Evolutionary conservation across 495 filamentous ascomycete species (phyloP), one percentile per base, ranked within the genome.

Genomic region (Apodospora peruviana): DNA sequence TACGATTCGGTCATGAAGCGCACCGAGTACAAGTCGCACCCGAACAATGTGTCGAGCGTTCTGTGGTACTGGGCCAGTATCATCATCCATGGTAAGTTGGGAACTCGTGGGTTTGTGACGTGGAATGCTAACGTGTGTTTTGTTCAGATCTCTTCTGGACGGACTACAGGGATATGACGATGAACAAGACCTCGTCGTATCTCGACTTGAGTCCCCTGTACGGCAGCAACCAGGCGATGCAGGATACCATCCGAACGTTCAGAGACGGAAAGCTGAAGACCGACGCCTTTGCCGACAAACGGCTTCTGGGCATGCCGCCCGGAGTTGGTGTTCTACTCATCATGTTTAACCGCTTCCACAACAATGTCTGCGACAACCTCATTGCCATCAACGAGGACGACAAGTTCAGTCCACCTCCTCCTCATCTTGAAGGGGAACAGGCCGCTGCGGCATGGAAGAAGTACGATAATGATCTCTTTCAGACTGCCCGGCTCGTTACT

Each of bases 51-150:
- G 17, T 95, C 90, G 1, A 91, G 87, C 58, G 76, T 95, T 47
- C 69, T 96, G 11, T 96, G 90, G 75, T 91, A 96, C 55, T 79
- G 90, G 61, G 90, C 89, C 5, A 87, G 83, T 14, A 88, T 95
- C 47, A 91, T 96, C 51, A 95, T 93, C 57, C 90, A 96, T 54
- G 86, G 72, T 62, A 40, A 45, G 55, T 45, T 19, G 4, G n/a
- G n/a, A n/a, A n/a, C n/a, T n/a, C n/a, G n/a, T n/a, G n/a, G 0
- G 37, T 2, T 10, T 14, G 5, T 45, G 7, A 0, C 8, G 8
- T 4, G 3, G 0, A 36, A 4, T 46, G 17, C 32, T 34, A 14
- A 5, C 8, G n/a, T 14, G 19, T 17, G 18, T 2, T 5, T 12
- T 32, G 22, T 14, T 0, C 38, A 69, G 64, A 71, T 23, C 55